These are phyloP conservation scores for Epithemia pelagica DNA, from an alignment of 108 stramenopile genomes.

Conservation along the genomic window DNA sequence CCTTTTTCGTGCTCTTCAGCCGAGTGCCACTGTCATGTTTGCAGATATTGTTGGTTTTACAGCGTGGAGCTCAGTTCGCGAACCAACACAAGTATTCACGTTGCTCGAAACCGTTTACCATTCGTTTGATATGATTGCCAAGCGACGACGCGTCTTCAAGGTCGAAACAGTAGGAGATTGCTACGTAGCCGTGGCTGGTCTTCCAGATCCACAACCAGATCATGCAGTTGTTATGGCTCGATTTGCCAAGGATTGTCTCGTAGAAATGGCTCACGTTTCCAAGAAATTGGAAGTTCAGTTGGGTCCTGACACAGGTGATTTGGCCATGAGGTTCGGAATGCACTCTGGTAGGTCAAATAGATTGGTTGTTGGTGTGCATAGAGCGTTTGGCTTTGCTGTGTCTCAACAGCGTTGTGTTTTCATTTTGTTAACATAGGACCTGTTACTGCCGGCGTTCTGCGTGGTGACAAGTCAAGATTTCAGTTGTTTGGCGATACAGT, in stretches of 20 bases:
- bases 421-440: neutral
- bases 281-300: conserved; percentile 9
- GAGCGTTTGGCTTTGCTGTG: neutral
- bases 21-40: conserved; percentile 11
- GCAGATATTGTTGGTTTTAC: conserved; percentile 12
- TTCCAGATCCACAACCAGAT: conserved; percentile 7
- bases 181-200: conserved; percentile 11
- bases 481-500: conserved; percentile 51
- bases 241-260: conserved; percentile 10
- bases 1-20: conserved; percentile 2
- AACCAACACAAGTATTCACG: conserved; percentile 28
- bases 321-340: conserved; percentile 13
- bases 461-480: conserved; percentile 24
- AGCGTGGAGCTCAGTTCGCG: conserved; percentile 6
- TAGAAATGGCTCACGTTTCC: neutral
- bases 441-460: conserved; percentile 25
- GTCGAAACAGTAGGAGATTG: conserved; percentile 35
- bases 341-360: conserved; percentile 10
- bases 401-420: neutral
- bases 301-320: conserved; percentile 11
- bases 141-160: conserved; percentile 35
- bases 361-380: neutral
- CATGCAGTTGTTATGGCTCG: conserved; percentile 19
- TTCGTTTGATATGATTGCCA: conserved; percentile 34
- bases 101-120: conserved; percentile 37